Evolutionary conservation across 2,329 filamentous ascomycete species (phyloP), one percentile per base, ranked within the genome.

Genomic region (Clonostachys sp.): DNA sequence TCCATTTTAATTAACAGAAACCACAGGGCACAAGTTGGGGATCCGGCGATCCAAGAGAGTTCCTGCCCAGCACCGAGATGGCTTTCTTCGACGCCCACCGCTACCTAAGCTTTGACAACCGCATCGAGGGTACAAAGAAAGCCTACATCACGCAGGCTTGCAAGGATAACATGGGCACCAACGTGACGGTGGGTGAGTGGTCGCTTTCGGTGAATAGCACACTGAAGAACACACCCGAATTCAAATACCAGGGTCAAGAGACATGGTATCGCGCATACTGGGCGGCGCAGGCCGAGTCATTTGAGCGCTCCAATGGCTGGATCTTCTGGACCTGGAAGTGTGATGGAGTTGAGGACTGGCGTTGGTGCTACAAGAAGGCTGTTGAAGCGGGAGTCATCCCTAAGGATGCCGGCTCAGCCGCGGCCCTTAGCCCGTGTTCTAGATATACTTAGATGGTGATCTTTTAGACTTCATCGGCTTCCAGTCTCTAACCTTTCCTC

Each of bases 301-400:
- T 88, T 55, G 86, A 89, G 64, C 74, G 78, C 20, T 83, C 81
- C 0, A 86, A 83, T 80, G 87, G 87, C 20, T 91, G 87, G 87
- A 88, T 90, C 57, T 91, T 90, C 61, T 91, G 87, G 87, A 89
- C 86, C 5, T 91, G 87, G 87, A 73, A 83, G 61, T 89, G 86
- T 12, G 87, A 91, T 65, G 73, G 65, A 44, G 81, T 83, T n/a
- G 72, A 77, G 36, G 36, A 39, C 36, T 39, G 36, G 36, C 87
- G 90, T 65, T 91, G 87, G 86, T 88, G 84, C 61, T 87, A 84
- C 68, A 75, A 83, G 60, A 73, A 77, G 59, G 79, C 79, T 3
- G 81, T 80, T 59, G 61, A 70, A 16, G 36, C 36, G 2, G 36
- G 36, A 8, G 36, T 39, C 14, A 39, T 39, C 36, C 36, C 36